Percentiles rank a stretch among this genome's conserved stretches.
These are phyloP conservation scores for Akanthomyces dipterigenus DNA, from an alignment of 2,329 filamentous ascomycete species.

Conservation along the genomic window DNA sequence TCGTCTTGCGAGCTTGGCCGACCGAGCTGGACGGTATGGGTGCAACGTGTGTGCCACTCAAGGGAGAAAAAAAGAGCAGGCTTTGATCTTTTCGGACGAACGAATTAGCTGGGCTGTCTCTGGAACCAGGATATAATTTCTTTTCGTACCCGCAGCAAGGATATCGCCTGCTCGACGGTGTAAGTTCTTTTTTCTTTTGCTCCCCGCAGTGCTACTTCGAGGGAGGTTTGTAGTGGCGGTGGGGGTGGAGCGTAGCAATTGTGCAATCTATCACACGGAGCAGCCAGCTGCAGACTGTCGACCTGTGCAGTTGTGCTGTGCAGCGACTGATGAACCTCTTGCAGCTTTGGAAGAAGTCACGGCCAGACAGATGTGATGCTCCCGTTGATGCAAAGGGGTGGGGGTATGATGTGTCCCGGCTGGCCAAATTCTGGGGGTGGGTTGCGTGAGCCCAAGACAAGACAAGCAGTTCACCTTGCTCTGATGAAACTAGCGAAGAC, in stretches of 20 bases:
- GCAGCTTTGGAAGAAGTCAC: not conserved
- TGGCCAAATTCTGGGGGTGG: conserved; percentile 1
- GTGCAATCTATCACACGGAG: not conserved
- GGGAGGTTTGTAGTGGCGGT: not conserved
- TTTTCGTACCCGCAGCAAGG: not conserved
- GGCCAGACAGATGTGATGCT: not conserved
- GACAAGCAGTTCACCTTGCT: not conserved
- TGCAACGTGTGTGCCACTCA: not conserved
- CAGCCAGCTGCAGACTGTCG: not conserved
- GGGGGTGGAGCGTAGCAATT: not conserved
- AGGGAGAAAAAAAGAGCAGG: not conserved
- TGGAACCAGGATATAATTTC: not conserved
- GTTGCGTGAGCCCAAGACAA: not conserved
- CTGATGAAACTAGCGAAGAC: not conserved
- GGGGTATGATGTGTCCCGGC: conserved; percentile 4
- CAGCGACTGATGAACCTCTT: not conserved
- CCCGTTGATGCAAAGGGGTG: conserved; percentile 8
- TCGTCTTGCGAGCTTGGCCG: conserved; percentile 6
- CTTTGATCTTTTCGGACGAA: not conserved
- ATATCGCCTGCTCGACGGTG: not conserved
- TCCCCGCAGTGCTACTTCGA: not conserved
- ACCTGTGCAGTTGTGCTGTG: not conserved
- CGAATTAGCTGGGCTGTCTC: not conserved
- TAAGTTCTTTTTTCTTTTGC: not conserved
- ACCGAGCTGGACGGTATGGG: not conserved